A percentile compares a stretch with the other conserved stretches of the same genome.
These are phyloP conservation scores for Ogataea pignaliae DNA, from an alignment of 805 yeast genomes.

Conservation along the genomic window DNA sequence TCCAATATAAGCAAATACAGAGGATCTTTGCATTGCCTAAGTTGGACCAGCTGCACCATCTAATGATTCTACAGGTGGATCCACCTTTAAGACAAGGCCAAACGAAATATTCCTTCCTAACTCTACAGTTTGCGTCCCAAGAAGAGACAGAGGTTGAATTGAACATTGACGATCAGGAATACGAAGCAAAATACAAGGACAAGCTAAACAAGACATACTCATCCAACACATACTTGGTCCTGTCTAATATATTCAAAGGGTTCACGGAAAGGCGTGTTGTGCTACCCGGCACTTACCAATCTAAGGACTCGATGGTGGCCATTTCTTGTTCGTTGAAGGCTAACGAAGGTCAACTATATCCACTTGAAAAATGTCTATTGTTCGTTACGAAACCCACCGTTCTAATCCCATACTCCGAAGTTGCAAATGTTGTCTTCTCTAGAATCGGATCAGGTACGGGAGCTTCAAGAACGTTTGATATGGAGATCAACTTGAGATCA, in stretches of 20 bases:
- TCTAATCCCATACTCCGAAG: constrained; percentile 81
- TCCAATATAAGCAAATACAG: constrained; percentile 85
- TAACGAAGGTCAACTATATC: constrained; percentile 88
- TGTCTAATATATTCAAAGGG: constrained; percentile 85
- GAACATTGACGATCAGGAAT: constrained; percentile 80
- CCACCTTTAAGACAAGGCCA: constrained; percentile 99
- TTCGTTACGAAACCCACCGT: constrained; percentile 94
- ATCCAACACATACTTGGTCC: constrained; percentile 78
- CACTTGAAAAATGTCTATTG: constrained; percentile 86
- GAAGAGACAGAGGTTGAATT: constrained; percentile 90
- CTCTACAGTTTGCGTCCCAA: constrained; percentile 81
- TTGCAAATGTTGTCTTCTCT: constrained; percentile 72
- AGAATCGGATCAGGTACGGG: constrained; percentile 80
- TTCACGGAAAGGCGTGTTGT: constrained; percentile 82
- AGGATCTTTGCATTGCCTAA: constrained; percentile 89
- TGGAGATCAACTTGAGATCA: constrained; percentile 68
- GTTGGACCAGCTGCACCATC: constrained; percentile 88
- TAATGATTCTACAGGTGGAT: constrained; percentile 84
- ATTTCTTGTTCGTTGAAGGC: constrained; percentile 92
- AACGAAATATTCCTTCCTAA: constrained; percentile 90
- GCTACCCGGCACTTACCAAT: constrained; percentile 76
- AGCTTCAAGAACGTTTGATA: constrained; percentile 86
- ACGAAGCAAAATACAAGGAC: constrained; percentile 67
- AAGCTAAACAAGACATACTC: constrained; percentile 67
- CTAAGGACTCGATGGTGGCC: constrained; percentile 77